phyloP scores from a whole-genome alignment of 1,139 yeast species.

The Geotrichum phurueaensis region DNA sequence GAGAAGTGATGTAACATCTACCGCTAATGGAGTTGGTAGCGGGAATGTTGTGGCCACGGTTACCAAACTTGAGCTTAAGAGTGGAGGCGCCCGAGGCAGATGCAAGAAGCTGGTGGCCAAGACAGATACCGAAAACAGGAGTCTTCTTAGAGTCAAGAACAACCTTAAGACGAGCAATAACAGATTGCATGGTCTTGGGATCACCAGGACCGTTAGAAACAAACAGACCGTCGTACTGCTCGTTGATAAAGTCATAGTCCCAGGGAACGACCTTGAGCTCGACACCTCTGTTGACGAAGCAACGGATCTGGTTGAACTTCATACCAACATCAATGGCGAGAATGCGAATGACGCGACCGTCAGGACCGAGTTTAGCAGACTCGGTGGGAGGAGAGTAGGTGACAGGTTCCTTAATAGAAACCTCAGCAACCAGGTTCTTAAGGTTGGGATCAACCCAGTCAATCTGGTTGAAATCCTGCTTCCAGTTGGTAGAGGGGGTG shows the following conservation, averaged over 20 bases:
- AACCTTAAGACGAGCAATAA: conserved; percentile 52
- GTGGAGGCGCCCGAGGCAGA: conserved; percentile 95
- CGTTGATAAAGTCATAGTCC: conserved; percentile 71
- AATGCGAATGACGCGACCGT: conserved; percentile 75
- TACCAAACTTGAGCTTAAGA: conserved; percentile 90
- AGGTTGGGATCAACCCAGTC: conserved; percentile 93
- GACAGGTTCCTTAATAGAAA: conserved; percentile 70
- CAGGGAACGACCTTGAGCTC: conserved; percentile 95
- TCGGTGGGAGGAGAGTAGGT: conserved; percentile 60
- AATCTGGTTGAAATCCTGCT: conserved; percentile 59
- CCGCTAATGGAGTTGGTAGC: conserved; percentile 91
- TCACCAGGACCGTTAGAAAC: conserved; percentile 99
- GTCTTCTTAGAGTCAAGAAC: conserved; percentile 56
- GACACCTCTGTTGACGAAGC: conserved; percentile 93
- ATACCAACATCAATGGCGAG: conserved; percentile 95
- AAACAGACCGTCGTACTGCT: conserved; percentile 90
- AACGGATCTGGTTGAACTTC: conserved; percentile 96
- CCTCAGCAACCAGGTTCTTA: conserved; percentile 86
- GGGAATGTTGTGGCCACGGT: conserved; percentile 99
- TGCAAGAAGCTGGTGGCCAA: conserved; percentile 96
- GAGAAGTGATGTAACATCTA: conserved; percentile 97
- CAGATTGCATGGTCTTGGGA: conserved; percentile 74
- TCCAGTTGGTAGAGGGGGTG: conserved; percentile 51
- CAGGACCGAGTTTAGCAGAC: conserved; percentile 49
- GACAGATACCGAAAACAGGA: conserved; percentile 88